phyloP scores from a whole-genome alignment of 768 basidiomycete genomes.

The Boletus sp. region DNA sequence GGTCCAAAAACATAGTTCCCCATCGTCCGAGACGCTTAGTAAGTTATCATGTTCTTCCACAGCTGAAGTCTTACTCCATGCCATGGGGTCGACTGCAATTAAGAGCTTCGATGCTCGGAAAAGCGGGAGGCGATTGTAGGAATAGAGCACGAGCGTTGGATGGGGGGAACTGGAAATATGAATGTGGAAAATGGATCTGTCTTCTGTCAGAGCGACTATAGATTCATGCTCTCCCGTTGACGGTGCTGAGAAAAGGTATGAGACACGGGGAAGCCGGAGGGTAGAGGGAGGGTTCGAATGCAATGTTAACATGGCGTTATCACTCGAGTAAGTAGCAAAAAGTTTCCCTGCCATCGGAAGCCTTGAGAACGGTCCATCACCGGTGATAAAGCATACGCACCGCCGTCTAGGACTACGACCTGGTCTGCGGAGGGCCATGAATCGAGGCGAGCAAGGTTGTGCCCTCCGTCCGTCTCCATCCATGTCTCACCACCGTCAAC shows the following conservation, averaged over 20 bases:
- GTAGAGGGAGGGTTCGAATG: conserved; percentile 45
- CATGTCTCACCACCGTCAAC: conserved; percentile 62
- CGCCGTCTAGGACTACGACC: conserved; percentile 67
- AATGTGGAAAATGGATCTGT: conserved; percentile 58
- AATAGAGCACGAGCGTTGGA: conserved; percentile 44
- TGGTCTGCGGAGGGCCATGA: conserved; percentile 58
- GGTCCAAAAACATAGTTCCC: conserved; percentile 87
- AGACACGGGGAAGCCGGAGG: conserved; percentile 48
- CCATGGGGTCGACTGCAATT: conserved; percentile 85
- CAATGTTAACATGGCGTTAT: conserved; percentile 47
- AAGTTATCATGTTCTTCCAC: conserved; percentile 67
- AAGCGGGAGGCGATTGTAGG: conserved; percentile 53
- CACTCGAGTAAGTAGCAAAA: conserved; percentile 57
- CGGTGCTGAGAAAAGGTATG: conserved; percentile 64
- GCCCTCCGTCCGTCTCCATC: conserved; percentile 47
- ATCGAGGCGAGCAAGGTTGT: conserved; percentile 45
- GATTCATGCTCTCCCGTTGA: conserved; percentile 48
- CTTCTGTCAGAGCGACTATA: conserved; percentile 64
- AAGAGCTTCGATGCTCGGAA: conserved; percentile 48
- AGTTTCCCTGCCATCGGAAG: conserved; percentile 41
- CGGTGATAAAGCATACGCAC: conserved; percentile 34
- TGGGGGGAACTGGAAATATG: conserved; percentile 35
- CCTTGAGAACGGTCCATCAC: conserved; percentile 2
- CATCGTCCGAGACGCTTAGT: conserved; percentile 70
- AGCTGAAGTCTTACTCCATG: conserved; percentile 54